Base-by-base conservation (phyloP, 1,284 basidiomycete genomes). In the Exsudoporus floridanus region DNA sequence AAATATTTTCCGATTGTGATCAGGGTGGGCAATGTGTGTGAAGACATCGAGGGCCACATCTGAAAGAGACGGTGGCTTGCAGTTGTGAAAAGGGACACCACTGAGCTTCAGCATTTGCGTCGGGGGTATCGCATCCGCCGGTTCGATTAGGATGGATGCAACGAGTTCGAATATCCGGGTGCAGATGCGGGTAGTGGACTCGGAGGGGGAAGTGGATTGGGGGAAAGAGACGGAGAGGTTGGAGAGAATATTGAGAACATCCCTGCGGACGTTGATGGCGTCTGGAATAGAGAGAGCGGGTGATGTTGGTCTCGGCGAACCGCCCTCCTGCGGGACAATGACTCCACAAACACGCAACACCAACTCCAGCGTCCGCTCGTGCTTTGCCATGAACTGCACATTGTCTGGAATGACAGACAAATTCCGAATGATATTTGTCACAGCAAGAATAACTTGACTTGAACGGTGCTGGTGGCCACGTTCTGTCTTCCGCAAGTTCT, bases 361-460 rank as follows among this genome's bases (percentile, higher is more conserved):
- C 41, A 90, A 66, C 57, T 84, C 79, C 38, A 94, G 70, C 14
- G 91, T 69, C 42, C 84, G 77, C 6, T 81, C 77, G 53, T 90
- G 84, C 23, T 75, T 77, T 4, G 86, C 82, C 67, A 97, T 77
- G 63, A 81, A 84, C 28, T 74, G 73, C 52, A 79, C 73, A 64
- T 97, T 98, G 53, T 94, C 89, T 5, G 76, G 74, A 56, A 88
- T 75, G 49, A 83, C 75, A 7, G 92, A 84, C 57, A 97, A 79
- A 72, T 97, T 98, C 45, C 93, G 89, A 46, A 98, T 74, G 60
- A 98, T 86, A 65, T 91, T 94, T 43, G 88, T 70, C 38, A 90
- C 77, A 1, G 86, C 75, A 28, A 94, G 77, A 38, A 95, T 78
- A 46, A 86, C 72, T 53, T 89, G 86, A 25, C 79, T 85, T 28